These are phyloP conservation scores for Kockovaella imperatae DNA, from an alignment of 768 basidiomycete genomes.

Conservation along the genomic window DNA sequence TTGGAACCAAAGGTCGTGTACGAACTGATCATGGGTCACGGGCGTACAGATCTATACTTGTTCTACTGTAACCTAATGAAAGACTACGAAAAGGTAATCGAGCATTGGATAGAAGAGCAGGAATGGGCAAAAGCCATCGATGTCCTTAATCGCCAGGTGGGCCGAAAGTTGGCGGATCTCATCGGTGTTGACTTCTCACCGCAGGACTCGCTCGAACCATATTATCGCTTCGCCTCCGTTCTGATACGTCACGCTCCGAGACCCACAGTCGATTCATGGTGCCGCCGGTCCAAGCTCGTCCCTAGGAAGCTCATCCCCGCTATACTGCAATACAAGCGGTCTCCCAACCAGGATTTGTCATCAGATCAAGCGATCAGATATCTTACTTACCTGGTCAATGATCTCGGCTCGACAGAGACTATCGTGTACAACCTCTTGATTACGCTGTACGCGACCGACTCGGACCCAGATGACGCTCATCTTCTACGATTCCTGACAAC, in stretches of 20 bases:
- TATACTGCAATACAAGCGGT: conserved; percentile 66
- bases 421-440: conserved; percentile 91
- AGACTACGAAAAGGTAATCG: conserved; percentile 75
- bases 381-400: conserved; percentile 74
- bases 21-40: conserved; percentile 88
- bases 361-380: conserved; percentile 79
- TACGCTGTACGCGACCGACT: conserved; percentile 64
- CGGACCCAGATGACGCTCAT: conserved; percentile 46
- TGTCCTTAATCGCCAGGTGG: conserved; percentile 78
- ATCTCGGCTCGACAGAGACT: conserved; percentile 67
- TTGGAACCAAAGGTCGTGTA: conserved; percentile 78
- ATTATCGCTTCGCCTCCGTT: conserved; percentile 85
- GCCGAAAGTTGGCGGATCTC: neutral
- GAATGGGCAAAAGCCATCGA: conserved; percentile 86
- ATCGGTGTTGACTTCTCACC: conserved; percentile 4
- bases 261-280: conserved; percentile 86
- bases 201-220: conserved; percentile 75
- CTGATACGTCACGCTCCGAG: conserved; percentile 79
- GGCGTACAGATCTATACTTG: conserved; percentile 82
- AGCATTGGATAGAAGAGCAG: conserved; percentile 87
- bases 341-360: conserved; percentile 49
- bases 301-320: conserved; percentile 82
- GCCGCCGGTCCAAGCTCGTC: conserved; percentile 70
- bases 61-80: conserved; percentile 76
- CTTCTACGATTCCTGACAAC: conserved; percentile 65